Base-by-base conservation (phyloP, 1,284 basidiomycete species). In the Irpex sp. region DNA sequence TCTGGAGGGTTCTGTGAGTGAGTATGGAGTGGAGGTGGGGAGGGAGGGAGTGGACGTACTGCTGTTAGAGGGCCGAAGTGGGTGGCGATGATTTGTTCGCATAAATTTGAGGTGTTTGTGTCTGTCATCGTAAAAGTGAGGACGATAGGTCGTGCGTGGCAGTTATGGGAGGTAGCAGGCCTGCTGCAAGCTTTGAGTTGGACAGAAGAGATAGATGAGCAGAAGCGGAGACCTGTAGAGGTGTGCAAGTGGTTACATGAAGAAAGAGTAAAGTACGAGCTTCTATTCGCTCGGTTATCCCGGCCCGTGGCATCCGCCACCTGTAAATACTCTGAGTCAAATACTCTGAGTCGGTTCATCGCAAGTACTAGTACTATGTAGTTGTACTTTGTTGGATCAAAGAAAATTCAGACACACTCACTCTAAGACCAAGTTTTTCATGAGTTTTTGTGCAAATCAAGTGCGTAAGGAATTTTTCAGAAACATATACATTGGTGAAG, bases 11-110 rank as follows among this genome's bases (percentile, higher is more conserved):
- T n/a, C n/a, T n/a, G n/a, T n/a, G n/a, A n/a, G n/a, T n/a, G n/a
- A n/a, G n/a, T n/a, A n/a, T n/a, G n/a, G n/a, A n/a, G n/a, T n/a
- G n/a, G n/a, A n/a, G n/a, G n/a, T n/a, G n/a, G n/a, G n/a, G n/a
- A n/a, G 44, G 11, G 13, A 51, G 4, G 15, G 38, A 9, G 31
- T 9, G 4, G 0, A 57, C 61, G 44, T 47, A 65, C 64, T 26
- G 58, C 59, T 40, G 64, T 61, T 26, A 65, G 40, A 11, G 64
- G 64, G 26, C 64, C 62, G 31, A 65, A 65, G 34, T 65, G 58
- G 7, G 48, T 57, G 6, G 49, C 31, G 40, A 65, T 59, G 13
- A 65, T 61, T 31, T 57, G 58, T 49, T 65, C 64, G 62, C 64
- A 65, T 7, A 65, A 57, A 40, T 65, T 65, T 17, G 64, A 59